Evolutionary conservation across 352 stramenopile genomes (phyloP), one percentile per base, ranked within the genome.

Genomic region (Phytophthora chlamydospora): DNA sequence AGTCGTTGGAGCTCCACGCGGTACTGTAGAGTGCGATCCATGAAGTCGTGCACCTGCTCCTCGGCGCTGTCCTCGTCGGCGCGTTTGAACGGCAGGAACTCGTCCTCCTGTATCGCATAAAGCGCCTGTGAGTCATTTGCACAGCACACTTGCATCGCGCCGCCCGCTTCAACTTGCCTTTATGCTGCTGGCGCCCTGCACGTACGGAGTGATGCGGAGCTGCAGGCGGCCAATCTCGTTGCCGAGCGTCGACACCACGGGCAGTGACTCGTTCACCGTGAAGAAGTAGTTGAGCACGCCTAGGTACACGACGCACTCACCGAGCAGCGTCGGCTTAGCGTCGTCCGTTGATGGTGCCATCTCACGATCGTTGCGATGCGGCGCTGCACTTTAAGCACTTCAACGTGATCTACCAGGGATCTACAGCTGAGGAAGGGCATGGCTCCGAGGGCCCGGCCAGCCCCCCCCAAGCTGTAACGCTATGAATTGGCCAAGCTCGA

Each of bases 231-330:
- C 75, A 31, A 76, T 54, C 8, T 74, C 54, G 3, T 62, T 74
- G 43, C 80, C 80, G 31, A 87, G 76, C 29, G 71, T 75, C 31
- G 80, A 87, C 29, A 89, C 80, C 4, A 89, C 62, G 4, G 77
- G 77, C 16, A 68, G 72, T 13, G n/a, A 52, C 50, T 83, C 73
- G 40, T 79, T 46, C 19, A 85, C 63, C 5, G 51, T 35, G 49
- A 87, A 83, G 52, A 89, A 87, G 66, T 89, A 87, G 71, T 79
- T 86, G 55, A 89, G 75, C 2, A 68, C 68, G 31, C 80, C 80
- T 13, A 89, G 62, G 42, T 87, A 83, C 42, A 87, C 63, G 11
- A 85, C 39, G n/a, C 77, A 79, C 27, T 78, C 75, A 12, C 80
- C 80, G 6, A 89, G 58, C n/a, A 75, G 42, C 6, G 29, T 16